A percentile compares a stretch with the other conserved stretches of the same genome.
These are phyloP conservation scores for Pseudogymnoascus verrucosus DNA, from an alignment of 2,329 filamentous ascomycete genomes.

Conservation along the genomic window DNA sequence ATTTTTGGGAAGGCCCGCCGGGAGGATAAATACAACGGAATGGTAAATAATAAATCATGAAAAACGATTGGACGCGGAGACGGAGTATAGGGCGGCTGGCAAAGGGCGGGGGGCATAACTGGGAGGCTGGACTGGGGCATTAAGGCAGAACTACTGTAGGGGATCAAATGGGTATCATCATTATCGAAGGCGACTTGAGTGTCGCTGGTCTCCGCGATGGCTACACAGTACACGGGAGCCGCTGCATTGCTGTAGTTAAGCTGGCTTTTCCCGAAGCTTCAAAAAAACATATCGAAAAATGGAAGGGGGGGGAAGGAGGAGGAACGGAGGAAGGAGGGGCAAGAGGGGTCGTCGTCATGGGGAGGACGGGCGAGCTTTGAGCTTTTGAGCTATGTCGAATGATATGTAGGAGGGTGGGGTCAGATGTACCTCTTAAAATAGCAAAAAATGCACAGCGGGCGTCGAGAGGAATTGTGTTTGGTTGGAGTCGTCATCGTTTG, in stretches of 20 bases:
- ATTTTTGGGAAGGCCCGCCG: not conserved
- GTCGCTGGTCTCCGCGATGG: not conserved
- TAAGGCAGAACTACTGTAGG: not conserved
- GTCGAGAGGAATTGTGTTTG: not conserved
- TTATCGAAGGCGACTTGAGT: not conserved
- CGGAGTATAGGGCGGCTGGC: not conserved
- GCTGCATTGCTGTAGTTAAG: not conserved
- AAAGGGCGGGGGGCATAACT: not conserved
- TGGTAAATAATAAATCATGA: not conserved
- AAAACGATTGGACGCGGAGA: not conserved
- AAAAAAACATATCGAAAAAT: not conserved
- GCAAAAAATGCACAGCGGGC: not conserved
- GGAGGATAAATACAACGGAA: constrained; percentile 1
- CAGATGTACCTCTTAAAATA: not conserved
- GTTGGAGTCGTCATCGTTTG: not conserved
- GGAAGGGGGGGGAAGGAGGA: not conserved
- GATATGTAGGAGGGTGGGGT: not conserved
- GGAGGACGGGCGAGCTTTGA: not conserved
- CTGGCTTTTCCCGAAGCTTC: not conserved
- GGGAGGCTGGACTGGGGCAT: not conserved
- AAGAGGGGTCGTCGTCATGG: not conserved
- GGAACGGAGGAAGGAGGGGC: not conserved
- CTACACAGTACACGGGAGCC: not conserved
- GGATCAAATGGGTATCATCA: not conserved
- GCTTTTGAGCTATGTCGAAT: not conserved